A percentile compares a stretch with the other conserved stretches of the same genome.
Conservation (phyloP, 192 early-diverging fungal genomes). For the Polychytrium aggregatum region DNA sequence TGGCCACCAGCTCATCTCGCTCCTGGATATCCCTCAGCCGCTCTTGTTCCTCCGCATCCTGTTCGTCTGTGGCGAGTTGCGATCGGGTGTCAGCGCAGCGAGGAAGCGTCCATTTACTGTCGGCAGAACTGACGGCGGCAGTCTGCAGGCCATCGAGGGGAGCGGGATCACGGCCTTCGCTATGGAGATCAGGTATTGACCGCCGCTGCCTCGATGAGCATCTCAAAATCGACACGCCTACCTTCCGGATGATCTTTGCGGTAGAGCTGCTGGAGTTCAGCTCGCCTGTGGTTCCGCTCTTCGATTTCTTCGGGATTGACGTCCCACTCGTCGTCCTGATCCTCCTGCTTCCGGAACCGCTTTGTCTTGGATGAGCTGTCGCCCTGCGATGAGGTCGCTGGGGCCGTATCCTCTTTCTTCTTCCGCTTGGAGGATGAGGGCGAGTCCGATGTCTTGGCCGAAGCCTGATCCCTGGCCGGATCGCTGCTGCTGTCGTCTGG, state of each 20-base stretch:
- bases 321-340: constrained; percentile 44
- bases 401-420: constrained; percentile 29
- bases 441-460: neutral
- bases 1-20: constrained; percentile 79
- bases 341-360: constrained; percentile 26
- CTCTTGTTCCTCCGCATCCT: constrained; percentile 41
- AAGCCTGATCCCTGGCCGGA: constrained; percentile 5
- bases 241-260: too few relatives aligned
- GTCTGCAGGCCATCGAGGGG: too few relatives aligned
- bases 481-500: constrained; percentile 9
- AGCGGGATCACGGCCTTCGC: too few relatives aligned
- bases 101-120: too few relatives aligned
- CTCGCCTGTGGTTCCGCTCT: neutral
- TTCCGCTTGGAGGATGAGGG: neutral
- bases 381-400: constrained; percentile 12
- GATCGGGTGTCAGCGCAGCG: too few relatives aligned
- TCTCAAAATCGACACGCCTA: too few relatives aligned
- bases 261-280: too few relatives aligned
- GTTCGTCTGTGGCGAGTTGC: neutral
- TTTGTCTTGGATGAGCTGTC: constrained; percentile 15
- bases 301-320: neutral
- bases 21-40: constrained; percentile 62
- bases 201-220: too few relatives aligned
- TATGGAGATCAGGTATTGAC: too few relatives aligned
- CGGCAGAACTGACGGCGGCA: too few relatives aligned